Conservation (phyloP, 148 eudicot genomes). For the Arbutus unedo region DNA sequence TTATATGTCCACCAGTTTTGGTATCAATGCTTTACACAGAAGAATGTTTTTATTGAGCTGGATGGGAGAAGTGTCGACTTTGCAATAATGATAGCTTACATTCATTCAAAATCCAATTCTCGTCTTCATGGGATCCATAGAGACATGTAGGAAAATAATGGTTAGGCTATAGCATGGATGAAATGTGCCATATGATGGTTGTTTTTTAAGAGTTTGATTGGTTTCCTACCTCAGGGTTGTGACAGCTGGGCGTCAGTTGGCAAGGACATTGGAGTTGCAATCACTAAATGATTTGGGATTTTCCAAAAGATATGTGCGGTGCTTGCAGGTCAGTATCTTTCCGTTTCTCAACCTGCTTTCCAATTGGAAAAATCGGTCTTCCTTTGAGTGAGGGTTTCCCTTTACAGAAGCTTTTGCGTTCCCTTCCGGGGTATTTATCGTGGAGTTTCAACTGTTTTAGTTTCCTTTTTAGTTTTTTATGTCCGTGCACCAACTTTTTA, state of each 20-base stretch:
- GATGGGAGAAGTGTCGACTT: not conserved
- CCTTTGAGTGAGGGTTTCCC: not conserved
- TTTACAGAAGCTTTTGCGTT: not conserved
- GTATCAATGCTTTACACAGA: not conserved
- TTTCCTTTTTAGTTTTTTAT: slow-evolving; percentile 8
- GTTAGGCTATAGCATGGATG: not conserved
- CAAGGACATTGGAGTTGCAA: slow-evolving; percentile 78
- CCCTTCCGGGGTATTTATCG: not conserved
- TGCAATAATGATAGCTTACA: too few species aligned
- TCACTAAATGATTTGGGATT: slow-evolving; percentile 94
- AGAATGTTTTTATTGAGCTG: not conserved
- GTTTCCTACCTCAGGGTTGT: slow-evolving; percentile 56
- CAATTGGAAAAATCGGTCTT: not conserved
- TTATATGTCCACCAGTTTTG: not conserved
- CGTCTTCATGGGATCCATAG: too few species aligned
- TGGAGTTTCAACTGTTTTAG: not conserved
- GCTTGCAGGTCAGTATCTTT: slow-evolving; percentile 63
- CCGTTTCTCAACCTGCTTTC: not conserved
- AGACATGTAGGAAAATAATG: not conserved
- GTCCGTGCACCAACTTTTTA: slow-evolving; percentile 5
- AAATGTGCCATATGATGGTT: not conserved
- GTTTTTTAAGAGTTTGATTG: not conserved
- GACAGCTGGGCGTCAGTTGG: slow-evolving; percentile 85
- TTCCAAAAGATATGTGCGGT: slow-evolving; percentile 91
- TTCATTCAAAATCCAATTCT: not conserved